Evolutionary conservation across 306 rosid species (phyloP).

Genomic region (Leucaena leucocephala): DNA sequence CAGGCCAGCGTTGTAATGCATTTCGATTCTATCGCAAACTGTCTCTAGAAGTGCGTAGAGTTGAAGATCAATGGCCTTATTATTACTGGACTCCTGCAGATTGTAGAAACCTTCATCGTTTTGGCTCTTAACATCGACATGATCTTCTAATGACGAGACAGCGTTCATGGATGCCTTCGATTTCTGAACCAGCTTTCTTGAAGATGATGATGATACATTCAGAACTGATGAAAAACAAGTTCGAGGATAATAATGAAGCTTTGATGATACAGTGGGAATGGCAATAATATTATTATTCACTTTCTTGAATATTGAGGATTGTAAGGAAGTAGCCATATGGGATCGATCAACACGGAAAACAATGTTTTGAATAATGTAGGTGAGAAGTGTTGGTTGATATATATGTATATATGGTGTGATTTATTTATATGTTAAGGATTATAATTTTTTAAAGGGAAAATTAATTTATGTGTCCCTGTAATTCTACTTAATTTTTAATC

Average conservation of each 20-base stretch:
- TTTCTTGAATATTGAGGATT: slow-evolving; percentile 25
- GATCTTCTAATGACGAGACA: not conserved
- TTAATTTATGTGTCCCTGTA: no score
- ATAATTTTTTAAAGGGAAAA: no score
- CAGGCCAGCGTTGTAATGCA: slow-evolving; percentile 60
- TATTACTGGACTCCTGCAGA: not conserved
- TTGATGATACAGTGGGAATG: slow-evolving; percentile 12
- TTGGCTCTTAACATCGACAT: not conserved
- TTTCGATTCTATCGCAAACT: slow-evolving; percentile 63
- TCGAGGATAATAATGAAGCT: slow-evolving; percentile 39
- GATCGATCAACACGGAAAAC: not conserved
- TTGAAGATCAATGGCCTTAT: slow-evolving; percentile 24
- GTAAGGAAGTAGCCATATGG: slow-evolving; percentile 5
- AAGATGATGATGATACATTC: slow-evolving; percentile 5
- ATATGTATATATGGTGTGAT: not conserved
- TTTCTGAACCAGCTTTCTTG: slow-evolving; percentile 26
- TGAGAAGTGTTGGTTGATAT: no score
- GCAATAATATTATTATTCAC: no score
- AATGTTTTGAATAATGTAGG: not conserved
- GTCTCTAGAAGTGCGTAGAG: slow-evolving; percentile 63
- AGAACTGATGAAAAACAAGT: slow-evolving; percentile 25
- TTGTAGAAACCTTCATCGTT: not conserved
- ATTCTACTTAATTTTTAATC: no score
- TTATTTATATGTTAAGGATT: not conserved
- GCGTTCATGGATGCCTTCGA: slow-evolving; percentile 18